Conservation (phyloP, 345 rosid species). For the Cardiospermum halicacabum region DNA sequence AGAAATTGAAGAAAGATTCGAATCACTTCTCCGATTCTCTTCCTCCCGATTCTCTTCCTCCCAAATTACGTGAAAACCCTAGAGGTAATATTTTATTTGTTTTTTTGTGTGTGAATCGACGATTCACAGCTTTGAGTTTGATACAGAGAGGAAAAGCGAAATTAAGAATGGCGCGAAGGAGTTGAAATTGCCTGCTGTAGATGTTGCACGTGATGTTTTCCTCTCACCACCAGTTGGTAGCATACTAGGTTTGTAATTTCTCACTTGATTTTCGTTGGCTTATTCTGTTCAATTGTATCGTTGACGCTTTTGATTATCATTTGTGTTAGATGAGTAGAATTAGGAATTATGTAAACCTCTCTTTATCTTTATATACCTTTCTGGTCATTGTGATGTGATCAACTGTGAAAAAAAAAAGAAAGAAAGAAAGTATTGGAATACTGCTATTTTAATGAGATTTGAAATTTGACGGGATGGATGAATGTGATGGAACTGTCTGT, state of each 20-base stretch:
- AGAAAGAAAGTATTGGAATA: no score
- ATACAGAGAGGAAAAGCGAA: conserved; percentile 26
- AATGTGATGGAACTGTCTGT: no score
- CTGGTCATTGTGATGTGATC: no score
- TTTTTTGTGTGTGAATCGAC: background rate
- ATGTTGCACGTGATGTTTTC: conserved; percentile 6
- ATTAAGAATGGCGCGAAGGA: conserved; percentile 16
- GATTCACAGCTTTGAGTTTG: background rate
- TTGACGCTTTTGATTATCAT: no score
- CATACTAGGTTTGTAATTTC: background rate
- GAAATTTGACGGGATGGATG: no score
- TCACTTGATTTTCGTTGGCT: background rate
- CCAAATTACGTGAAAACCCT: conserved; percentile 16
- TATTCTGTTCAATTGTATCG: no score
- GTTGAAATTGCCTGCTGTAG: conserved; percentile 23
- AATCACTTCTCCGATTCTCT: conserved; percentile 18
- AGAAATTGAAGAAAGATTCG: conserved; percentile 49
- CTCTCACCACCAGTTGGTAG: conserved; percentile 17
- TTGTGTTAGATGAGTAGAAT: no score
- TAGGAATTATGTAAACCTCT: no score
- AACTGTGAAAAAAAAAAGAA: no score
- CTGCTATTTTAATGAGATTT: no score
- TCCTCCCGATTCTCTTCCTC: conserved; percentile 11
- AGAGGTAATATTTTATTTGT: conserved; percentile 20
- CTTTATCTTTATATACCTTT: no score